A percentile compares a stretch with the other conserved stretches of the same genome.
Conservation (phyloP, 768 basidiomycete genomes). For the Dentipellis fragilis region DNA sequence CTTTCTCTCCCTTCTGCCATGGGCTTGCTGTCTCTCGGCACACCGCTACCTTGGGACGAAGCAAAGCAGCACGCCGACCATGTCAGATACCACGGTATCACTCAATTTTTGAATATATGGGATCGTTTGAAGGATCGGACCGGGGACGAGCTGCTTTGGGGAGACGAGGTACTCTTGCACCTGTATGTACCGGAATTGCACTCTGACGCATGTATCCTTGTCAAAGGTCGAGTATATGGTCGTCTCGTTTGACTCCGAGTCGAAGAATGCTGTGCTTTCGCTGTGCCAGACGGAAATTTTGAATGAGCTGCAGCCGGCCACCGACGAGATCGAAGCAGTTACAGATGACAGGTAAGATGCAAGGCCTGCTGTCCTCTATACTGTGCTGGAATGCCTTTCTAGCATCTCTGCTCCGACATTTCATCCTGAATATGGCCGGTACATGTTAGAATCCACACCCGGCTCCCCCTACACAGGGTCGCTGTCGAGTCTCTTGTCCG, state of each 20-base stretch:
- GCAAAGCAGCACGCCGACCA: constrained; percentile 82
- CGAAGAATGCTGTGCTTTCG: constrained; percentile 78
- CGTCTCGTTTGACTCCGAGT: constrained; percentile 67
- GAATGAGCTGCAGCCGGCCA: constrained; percentile 59
- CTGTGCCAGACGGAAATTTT: constrained; percentile 95
- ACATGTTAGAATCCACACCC: constrained; percentile 98
- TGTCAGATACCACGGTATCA: constrained; percentile 85
- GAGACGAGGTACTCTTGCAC: constrained; percentile 73
- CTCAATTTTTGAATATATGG: constrained; percentile 92
- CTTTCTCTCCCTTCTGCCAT: constrained; percentile 30
- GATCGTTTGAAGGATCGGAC: constrained; percentile 81
- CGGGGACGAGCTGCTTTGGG: constrained; percentile 93
- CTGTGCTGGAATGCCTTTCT: not conserved
- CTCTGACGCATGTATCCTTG: not conserved
- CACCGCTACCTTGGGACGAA: constrained; percentile 86
- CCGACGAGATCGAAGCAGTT: constrained; percentile 52
- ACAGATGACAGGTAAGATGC: constrained; percentile 48
- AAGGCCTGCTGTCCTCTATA: not conserved
- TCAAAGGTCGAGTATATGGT: constrained; percentile 93
- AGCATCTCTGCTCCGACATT: constrained; percentile 51
- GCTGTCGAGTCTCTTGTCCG: constrained; percentile 75
- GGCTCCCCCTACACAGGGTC: constrained; percentile 90
- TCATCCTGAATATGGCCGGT: constrained; percentile 96
- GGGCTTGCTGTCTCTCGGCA: constrained; percentile 91
- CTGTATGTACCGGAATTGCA: not conserved